These are phyloP conservation scores for Citrus maxima DNA, from an alignment of 345 rosid genomes.

Conservation along the genomic window DNA sequence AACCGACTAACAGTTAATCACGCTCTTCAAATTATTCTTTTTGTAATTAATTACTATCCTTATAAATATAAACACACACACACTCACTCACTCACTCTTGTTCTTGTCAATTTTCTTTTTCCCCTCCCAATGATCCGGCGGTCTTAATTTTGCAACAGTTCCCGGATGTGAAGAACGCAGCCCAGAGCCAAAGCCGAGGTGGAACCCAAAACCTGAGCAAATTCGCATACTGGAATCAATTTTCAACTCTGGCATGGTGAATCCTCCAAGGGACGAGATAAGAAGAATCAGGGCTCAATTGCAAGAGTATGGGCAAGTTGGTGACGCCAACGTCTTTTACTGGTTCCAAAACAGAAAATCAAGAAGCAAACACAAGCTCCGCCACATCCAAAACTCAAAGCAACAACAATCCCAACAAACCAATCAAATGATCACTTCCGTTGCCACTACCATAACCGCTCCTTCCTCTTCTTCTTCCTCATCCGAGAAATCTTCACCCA, in stretches of 20 bases:
- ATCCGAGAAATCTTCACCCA: conserved; percentile 55
- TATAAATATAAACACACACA: too few species aligned
- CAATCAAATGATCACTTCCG: conserved; percentile 11
- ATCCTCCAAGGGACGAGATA: conserved; percentile 98
- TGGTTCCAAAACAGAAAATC: conserved; percentile 99
- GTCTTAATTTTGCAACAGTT: conserved; percentile 8
- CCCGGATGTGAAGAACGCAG: conserved; percentile 82
- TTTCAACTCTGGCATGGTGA: conserved; percentile 98
- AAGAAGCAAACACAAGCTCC: conserved; percentile 89
- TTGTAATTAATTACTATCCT: background rate
- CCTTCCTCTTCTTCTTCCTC: conserved; percentile 69
- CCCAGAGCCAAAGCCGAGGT: conserved; percentile 97
- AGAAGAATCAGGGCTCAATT: conserved; percentile 83
- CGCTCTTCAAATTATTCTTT: background rate
- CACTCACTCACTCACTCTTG: background rate
- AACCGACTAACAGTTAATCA: background rate
- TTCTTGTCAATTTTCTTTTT: background rate
- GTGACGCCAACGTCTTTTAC: conserved; percentile 95
- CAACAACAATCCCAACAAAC: conserved; percentile 30
- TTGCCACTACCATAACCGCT: conserved; percentile 18
- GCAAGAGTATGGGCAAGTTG: conserved; percentile 97
- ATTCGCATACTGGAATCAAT: conserved; percentile 91
- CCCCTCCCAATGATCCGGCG: background rate
- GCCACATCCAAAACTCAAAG: conserved; percentile 67
- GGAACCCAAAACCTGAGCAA: conserved; percentile 99